Evolutionary conservation across 495 filamentous ascomycete genomes (phyloP).

Genomic region (Penicillium verhagenii): DNA sequence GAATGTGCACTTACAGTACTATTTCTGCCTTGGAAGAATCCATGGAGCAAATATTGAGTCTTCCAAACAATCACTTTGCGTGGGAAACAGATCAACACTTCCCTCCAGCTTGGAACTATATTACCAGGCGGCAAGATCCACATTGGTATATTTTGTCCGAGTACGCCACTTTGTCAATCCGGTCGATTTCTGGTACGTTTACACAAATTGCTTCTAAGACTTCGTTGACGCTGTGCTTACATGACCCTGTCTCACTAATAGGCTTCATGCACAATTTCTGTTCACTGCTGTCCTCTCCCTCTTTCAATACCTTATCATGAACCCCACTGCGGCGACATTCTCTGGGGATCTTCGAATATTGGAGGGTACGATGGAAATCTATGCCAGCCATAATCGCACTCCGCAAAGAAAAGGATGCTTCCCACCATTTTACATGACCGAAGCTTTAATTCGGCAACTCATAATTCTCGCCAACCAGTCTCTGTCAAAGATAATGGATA

Average conservation of each 20-base stretch:
- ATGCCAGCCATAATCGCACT: constrained; percentile 5
- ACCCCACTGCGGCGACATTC: constrained; percentile 13
- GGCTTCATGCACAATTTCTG: constrained; percentile 29
- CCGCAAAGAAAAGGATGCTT: too few relatives aligned
- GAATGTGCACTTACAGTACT: constrained; percentile 32
- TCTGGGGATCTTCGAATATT: constrained; percentile 18
- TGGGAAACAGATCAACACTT: constrained; percentile 10
- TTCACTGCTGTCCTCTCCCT: constrained; percentile 21
- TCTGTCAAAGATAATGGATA: too few relatives aligned
- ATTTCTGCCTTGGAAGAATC: constrained; percentile 27
- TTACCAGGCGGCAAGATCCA: constrained; percentile 25
- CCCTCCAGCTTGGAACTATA: constrained; percentile 27
- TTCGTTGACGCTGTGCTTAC: not conserved
- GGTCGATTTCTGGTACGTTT: constrained; percentile 27
- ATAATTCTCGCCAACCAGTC: too few relatives aligned
- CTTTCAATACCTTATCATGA: constrained; percentile 21
- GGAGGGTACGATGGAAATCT: constrained; percentile 11
- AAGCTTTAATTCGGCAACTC: too few relatives aligned
- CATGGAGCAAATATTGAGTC: constrained; percentile 20
- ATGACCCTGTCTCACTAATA: constrained; percentile 2
- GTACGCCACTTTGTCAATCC: constrained; percentile 21
- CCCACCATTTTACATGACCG: constrained; percentile 22
- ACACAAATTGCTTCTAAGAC: not conserved
- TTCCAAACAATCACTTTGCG: too few relatives aligned
- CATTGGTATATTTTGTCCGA: constrained; percentile 24